Evolutionary conservation across 2,329 filamentous ascomycete genomes (phyloP).

Genomic region (Ophiostoma perfectum): DNA sequence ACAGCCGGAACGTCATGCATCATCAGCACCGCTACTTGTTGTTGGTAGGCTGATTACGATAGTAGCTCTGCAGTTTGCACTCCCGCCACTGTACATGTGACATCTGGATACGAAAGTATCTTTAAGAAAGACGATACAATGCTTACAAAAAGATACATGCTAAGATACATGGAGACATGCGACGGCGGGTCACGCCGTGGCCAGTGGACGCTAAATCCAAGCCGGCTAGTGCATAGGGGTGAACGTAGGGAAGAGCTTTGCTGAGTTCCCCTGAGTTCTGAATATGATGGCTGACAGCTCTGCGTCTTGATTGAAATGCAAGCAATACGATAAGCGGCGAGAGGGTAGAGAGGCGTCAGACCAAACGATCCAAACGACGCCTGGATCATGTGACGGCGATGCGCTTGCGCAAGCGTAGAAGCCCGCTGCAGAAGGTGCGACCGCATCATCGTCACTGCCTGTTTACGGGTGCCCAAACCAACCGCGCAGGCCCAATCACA

Average conservation of each 20-base stretch:
- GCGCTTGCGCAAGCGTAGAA: neutral
- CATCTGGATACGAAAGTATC: too few relatives aligned
- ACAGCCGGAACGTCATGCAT: neutral
- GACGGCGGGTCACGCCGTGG: conserved; percentile 3
- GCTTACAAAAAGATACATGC: too few relatives aligned
- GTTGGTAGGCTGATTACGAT: neutral
- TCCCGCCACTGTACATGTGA: neutral
- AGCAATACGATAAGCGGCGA: too few relatives aligned
- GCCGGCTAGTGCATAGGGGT: conserved; percentile 8
- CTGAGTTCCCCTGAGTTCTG: neutral
- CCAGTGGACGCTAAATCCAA: conserved; percentile 8
- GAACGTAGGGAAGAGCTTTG: neutral
- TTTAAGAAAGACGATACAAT: too few relatives aligned
- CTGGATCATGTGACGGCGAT: neutral
- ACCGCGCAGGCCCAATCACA: conserved; percentile 7
- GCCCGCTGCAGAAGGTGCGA: neutral
- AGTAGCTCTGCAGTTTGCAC: neutral
- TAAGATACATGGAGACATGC: neutral
- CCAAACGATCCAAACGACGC: too few relatives aligned
- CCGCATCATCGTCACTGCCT: conserved; percentile 7
- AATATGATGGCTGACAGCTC: neutral
- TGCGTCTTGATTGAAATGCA: neutral
- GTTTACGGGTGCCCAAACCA: conserved; percentile 1
- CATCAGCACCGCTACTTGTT: neutral
- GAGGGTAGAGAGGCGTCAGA: too few relatives aligned